These are phyloP conservation scores for Dothideomycetidae sp. DNA, from an alignment of 2,329 filamentous ascomycete species.

Conservation along the genomic window DNA sequence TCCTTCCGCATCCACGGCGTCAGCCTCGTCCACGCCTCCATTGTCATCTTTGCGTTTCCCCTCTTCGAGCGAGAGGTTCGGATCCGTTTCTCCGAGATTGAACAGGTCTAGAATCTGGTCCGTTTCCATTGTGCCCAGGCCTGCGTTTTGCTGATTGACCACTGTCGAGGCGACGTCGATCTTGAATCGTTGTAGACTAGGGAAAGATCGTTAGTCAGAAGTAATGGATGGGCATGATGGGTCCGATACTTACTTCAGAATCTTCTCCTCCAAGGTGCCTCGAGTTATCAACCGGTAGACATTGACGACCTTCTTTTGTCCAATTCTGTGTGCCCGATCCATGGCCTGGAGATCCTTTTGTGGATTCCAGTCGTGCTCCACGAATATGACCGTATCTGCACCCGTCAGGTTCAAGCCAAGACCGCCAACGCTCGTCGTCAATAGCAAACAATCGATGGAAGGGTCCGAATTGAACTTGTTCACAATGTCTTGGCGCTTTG, in stretches of 20 bases:
- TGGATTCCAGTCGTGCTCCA: conserved; percentile 99
- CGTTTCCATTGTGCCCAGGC: conserved; percentile 89
- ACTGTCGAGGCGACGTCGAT: conserved; percentile 97
- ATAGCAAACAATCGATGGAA: conserved; percentile 81
- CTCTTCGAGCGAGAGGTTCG: conserved; percentile 20
- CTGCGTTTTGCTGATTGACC: conserved; percentile 97
- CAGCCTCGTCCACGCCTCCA: conserved; percentile 62
- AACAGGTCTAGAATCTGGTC: conserved; percentile 96
- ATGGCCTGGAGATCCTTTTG: conserved; percentile 98
- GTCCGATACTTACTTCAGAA: conserved; percentile 56
- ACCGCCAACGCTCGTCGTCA: conserved; percentile 91
- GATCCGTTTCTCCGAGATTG: conserved; percentile 64
- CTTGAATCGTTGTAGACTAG: conserved; percentile 92
- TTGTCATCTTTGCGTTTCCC: conserved; percentile 37
- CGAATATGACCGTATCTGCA: conserved; percentile 96
- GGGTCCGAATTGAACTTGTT: conserved; percentile 98
- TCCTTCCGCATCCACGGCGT: conserved; percentile 65
- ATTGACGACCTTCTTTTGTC: conserved; percentile 99
- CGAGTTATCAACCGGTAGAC: conserved; percentile 94
- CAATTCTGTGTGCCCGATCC: conserved; percentile 95
- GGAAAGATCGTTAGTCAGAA: conserved; percentile 8
- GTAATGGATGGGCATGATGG: neutral
- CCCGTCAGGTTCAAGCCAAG: conserved; percentile 90
- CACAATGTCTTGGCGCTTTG: conserved; percentile 90
- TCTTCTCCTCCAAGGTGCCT: conserved; percentile 96